Conservation (phyloP, 805 yeast genomes). For the Candida awuae region DNA sequence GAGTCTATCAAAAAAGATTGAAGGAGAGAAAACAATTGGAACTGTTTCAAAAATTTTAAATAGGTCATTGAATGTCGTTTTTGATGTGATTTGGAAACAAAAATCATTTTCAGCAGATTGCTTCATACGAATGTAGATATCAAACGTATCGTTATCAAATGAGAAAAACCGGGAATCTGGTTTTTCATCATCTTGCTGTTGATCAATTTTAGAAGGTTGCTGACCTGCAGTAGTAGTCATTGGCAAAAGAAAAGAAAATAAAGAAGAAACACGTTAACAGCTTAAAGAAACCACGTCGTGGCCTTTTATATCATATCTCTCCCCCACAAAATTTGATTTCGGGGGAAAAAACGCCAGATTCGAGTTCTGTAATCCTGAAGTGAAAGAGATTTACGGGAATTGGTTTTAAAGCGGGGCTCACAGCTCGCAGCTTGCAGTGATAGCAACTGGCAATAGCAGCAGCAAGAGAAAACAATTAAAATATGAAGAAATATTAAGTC, state of each 20-base stretch:
- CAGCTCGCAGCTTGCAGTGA: too few species aligned
- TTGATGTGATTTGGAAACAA: slow-evolving; percentile 66
- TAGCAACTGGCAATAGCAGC: too few species aligned
- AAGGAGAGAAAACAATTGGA: slow-evolving; percentile 75
- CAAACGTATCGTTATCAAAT: slow-evolving; percentile 19
- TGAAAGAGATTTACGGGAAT: too few species aligned
- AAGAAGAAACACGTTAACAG: neutral
- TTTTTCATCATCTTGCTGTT: neutral
- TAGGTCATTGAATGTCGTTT: slow-evolving; percentile 52
- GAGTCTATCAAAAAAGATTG: slow-evolving; percentile 53
- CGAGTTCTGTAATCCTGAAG: too few species aligned
- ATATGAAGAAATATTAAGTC: too few species aligned
- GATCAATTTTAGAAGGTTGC: neutral
- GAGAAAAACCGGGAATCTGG: neutral
- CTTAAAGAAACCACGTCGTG: too few species aligned
- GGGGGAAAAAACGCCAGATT: too few species aligned
- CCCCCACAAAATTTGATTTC: too few species aligned
- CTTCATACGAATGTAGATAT: slow-evolving; percentile 71
- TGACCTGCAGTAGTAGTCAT: neutral
- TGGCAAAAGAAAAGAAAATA: too few species aligned
- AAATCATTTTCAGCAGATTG: slow-evolving; percentile 82
- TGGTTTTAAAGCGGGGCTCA: too few species aligned
- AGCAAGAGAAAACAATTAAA: too few species aligned
- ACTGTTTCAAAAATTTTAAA: slow-evolving; percentile 52
- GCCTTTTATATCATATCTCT: too few species aligned